These are phyloP conservation scores for Picea sitchensis DNA, from an alignment of 75 land plant species.

Conservation along the genomic window DNA sequence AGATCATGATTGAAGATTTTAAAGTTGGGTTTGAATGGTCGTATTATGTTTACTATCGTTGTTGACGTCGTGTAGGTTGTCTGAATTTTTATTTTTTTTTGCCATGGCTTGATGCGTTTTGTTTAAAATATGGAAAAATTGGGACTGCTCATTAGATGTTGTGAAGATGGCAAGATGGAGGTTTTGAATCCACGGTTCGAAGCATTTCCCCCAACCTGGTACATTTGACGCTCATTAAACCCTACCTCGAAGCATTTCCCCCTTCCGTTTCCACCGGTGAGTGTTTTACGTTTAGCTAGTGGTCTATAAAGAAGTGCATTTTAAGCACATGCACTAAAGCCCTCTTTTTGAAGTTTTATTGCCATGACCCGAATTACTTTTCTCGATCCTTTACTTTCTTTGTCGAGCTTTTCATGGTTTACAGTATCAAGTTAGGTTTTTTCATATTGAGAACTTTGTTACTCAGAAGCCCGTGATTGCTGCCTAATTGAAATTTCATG, in stretches of 20 bases:
- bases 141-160: background rate
- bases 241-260: background rate
- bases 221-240: background rate
- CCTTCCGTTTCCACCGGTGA: background rate
- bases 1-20: background rate
- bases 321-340: background rate
- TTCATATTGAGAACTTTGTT: background rate
- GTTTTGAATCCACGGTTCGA: background rate
- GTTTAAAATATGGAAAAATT: background rate
- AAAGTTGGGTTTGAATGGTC: background rate
- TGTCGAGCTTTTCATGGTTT: background rate
- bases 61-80: background rate
- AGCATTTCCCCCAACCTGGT: background rate
- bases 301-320: background rate
- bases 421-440: background rate
- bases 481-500: background rate
- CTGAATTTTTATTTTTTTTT: background rate
- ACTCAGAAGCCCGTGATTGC: background rate
- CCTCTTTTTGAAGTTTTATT: background rate
- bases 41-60: background rate
- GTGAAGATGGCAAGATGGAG: background rate
- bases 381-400: background rate
- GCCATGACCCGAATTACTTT: background rate
- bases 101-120: background rate
- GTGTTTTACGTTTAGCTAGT: background rate